phyloP scores from a whole-genome alignment of 2,329 filamentous ascomycete species.

The Penicillium freii region DNA sequence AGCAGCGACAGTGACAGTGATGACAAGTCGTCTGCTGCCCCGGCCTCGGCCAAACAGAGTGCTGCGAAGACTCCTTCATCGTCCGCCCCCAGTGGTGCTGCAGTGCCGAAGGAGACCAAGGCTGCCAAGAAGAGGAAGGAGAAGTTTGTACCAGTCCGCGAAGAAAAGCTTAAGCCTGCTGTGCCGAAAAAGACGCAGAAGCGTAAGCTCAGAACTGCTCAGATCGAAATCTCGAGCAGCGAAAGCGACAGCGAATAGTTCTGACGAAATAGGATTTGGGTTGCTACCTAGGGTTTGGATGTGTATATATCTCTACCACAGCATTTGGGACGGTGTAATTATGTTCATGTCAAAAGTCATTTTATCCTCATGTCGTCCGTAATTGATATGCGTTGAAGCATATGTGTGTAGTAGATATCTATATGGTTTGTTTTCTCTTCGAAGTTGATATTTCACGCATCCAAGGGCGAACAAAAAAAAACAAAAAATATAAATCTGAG shows the following conservation, averaged over 20 bases:
- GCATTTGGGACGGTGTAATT: conserved; percentile 14
- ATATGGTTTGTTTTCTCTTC: background rate
- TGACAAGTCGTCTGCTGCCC: conserved; percentile 16
- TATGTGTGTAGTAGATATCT: background rate
- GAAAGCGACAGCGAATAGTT: conserved; percentile 27
- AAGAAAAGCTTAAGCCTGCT: conserved; percentile 1
- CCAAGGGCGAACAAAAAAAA: background rate
- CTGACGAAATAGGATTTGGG: background rate
- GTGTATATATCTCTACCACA: conserved; percentile 20
- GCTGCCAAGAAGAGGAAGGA: conserved; percentile 10
- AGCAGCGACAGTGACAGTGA: conserved; percentile 25
- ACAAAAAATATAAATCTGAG: background rate
- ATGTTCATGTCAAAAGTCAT: conserved; percentile 11
- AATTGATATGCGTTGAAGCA: background rate
- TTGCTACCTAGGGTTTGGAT: conserved; percentile 4
- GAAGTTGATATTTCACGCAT: background rate
- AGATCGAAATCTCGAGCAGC: conserved; percentile 28
- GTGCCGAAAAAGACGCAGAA: conserved; percentile 29
- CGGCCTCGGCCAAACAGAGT: conserved; percentile 3
- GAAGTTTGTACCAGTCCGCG: conserved; percentile 7
- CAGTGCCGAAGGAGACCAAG: conserved; percentile 8
- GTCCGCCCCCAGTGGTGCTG: background rate
- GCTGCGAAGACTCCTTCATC: background rate
- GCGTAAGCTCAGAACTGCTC: conserved; percentile 24
- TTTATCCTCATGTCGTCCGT: conserved; percentile 1